Percentiles rank a stretch among this genome's conserved stretches.
These are phyloP conservation scores for Periconia macrospinosa DNA, from an alignment of 2,329 filamentous ascomycete genomes.

Conservation along the genomic window DNA sequence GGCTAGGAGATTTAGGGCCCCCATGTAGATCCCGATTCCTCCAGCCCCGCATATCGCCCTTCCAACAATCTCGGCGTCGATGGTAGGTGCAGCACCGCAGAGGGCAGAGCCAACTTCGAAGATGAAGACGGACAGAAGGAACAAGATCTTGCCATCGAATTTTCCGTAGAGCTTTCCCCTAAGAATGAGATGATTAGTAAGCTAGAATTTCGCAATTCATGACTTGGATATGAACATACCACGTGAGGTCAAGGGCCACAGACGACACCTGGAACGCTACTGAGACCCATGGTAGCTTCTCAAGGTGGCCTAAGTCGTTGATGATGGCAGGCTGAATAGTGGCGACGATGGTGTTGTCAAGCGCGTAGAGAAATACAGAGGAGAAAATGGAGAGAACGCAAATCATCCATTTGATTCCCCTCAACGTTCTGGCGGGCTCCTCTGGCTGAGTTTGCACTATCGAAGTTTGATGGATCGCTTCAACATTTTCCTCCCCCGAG, in stretches of 20 bases:
- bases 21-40: constrained; percentile 48
- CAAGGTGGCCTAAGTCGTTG: constrained; percentile 11
- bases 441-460: too few species aligned
- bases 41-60: constrained; percentile 50
- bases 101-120: constrained; percentile 37
- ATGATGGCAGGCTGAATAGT: constrained; percentile 21
- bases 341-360: constrained; percentile 35
- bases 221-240: too few species aligned
- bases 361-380: constrained; percentile 26
- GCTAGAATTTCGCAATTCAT: too few species aligned
- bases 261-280: constrained; percentile 17
- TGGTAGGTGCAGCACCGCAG: constrained; percentile 36
- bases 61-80: constrained; percentile 43
- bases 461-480: too few species aligned
- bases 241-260: constrained; percentile 1
- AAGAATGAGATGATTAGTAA: constrained; percentile 8
- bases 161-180: constrained; percentile 43
- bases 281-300: constrained; percentile 26
- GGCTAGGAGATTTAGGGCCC: constrained; percentile 7
- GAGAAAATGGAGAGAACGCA: constrained; percentile 10
- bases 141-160: constrained; percentile 53
- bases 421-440: too few species aligned
- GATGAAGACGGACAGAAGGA: constrained; percentile 24
- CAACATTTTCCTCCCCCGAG: too few species aligned
- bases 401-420: constrained; percentile 5